Conservation (phyloP, 106 monocot genomes). For the Amphibolis antarctica region DNA sequence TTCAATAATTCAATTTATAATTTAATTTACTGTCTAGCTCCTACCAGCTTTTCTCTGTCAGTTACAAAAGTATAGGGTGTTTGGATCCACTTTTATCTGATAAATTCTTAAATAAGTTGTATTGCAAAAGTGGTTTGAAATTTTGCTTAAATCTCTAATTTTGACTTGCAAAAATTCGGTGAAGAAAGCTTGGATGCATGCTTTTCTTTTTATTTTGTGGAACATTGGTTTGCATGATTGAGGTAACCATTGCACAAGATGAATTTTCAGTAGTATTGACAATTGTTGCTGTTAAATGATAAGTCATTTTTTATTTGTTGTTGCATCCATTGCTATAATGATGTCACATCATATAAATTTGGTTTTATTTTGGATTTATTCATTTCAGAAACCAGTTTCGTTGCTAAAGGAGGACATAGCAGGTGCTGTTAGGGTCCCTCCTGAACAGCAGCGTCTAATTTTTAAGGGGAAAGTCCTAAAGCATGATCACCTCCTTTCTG, state of each 20-base stretch:
- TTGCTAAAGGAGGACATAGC: constrained; percentile 60
- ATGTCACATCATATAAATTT: no score
- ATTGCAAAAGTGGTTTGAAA: no score
- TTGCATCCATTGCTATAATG: background rate
- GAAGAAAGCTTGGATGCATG: background rate
- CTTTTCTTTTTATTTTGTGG: background rate
- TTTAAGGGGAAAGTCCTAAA: constrained; percentile 85
- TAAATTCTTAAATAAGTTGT: no score
- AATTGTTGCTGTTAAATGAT: no score
- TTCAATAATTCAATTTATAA: no score
- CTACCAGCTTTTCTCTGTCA: no score
- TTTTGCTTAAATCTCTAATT: background rate
- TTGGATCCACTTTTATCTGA: no score
- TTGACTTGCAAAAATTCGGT: background rate
- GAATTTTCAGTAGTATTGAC: no score
- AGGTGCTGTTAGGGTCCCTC: constrained; percentile 43
- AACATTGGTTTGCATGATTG: background rate
- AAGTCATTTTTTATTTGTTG: background rate
- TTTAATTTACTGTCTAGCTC: no score
- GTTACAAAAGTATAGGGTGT: no score
- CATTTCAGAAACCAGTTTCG: constrained; percentile 46
- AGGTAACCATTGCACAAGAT: background rate
- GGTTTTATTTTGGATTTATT: background rate
- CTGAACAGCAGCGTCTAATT: constrained; percentile 75
- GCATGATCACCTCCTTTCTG: constrained; percentile 73